A percentile compares a stretch with the other conserved stretches of the same genome.
Evolutionary conservation across 345 rosid species (phyloP).

Genomic region (Acer negundo): DNA sequence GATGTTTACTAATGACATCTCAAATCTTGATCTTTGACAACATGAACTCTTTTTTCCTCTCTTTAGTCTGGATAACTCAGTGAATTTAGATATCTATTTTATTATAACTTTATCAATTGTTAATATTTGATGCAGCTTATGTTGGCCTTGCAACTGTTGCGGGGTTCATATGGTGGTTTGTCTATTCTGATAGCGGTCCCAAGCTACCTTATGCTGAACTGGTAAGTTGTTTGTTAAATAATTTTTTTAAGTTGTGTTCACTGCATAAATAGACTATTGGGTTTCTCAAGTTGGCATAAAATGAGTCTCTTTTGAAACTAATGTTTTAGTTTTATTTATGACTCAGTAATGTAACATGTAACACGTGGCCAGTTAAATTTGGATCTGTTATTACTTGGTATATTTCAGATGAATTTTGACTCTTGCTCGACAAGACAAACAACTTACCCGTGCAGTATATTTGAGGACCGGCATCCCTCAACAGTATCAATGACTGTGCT

Average conservation of each 20-base stretch:
- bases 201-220: slow-evolving; percentile 81
- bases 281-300: slow-evolving; percentile 9
- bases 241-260: neutral
- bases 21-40: neutral
- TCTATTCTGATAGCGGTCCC: slow-evolving; percentile 86
- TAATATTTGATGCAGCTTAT: slow-evolving; percentile 65
- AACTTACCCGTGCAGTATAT: slow-evolving; percentile 85
- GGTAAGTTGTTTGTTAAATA: slow-evolving; percentile 47
- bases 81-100: too few relatives aligned
- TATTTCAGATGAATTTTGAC: slow-evolving; percentile 88
- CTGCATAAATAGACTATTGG: neutral
- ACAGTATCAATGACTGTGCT: slow-evolving; percentile 98
- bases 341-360: neutral
- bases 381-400: slow-evolving; percentile 5
- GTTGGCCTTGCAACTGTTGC: slow-evolving; percentile 99
- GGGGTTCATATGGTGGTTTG: slow-evolving; percentile 98
- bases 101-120: neutral
- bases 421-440: slow-evolving; percentile 87
- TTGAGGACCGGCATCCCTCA: slow-evolving; percentile 95
- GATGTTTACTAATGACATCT: slow-evolving; percentile 10
- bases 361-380: neutral
- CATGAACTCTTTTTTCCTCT: neutral
- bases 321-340: neutral
- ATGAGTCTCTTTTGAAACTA: neutral
- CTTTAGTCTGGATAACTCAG: neutral